Evolutionary conservation across 108 stramenopile genomes (phyloP).

Genomic region (Skeletonema tropicum): DNA sequence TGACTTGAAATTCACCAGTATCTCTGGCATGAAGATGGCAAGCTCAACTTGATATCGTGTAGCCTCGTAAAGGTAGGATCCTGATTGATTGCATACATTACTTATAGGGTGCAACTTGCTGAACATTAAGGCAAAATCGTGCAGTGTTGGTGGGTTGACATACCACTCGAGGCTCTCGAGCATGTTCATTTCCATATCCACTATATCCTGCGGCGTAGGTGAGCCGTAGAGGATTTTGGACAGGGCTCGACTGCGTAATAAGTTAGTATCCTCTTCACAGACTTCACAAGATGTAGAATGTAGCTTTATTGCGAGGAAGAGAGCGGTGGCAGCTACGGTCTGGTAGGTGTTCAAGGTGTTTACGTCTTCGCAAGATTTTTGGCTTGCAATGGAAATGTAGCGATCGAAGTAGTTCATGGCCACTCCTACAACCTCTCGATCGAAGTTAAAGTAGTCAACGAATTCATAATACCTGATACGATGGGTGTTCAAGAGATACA

Average conservation of each 20-base stretch:
- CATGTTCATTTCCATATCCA: constrained; percentile 16
- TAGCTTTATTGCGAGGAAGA: constrained; percentile 69
- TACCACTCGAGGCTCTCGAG: constrained; percentile 6
- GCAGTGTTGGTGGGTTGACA: constrained; percentile 26
- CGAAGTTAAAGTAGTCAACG: constrained; percentile 52
- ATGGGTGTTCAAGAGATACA: not conserved
- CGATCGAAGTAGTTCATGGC: constrained; percentile 69
- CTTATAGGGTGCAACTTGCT: constrained; percentile 12
- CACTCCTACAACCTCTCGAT: constrained; percentile 67
- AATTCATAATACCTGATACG: constrained; percentile 27
- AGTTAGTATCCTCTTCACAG: not conserved
- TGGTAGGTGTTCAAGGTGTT: constrained; percentile 47
- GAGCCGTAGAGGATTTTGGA: not conserved
- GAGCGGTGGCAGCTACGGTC: constrained; percentile 62
- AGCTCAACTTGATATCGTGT: constrained; percentile 22
- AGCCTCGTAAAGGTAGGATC: constrained; percentile 24
- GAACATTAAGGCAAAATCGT: constrained; percentile 10
- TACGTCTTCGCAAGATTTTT: constrained; percentile 6
- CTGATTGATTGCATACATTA: not conserved
- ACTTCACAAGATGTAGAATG: not conserved
- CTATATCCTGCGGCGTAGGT: constrained; percentile 33
- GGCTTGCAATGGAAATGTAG: constrained; percentile 38
- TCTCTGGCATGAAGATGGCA: constrained; percentile 12
- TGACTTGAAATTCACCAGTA: constrained; percentile 10
- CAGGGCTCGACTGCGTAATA: not conserved